These are phyloP conservation scores for Hypomyces rosellus DNA, from an alignment of 2,329 filamentous ascomycete genomes.

Conservation along the genomic window DNA sequence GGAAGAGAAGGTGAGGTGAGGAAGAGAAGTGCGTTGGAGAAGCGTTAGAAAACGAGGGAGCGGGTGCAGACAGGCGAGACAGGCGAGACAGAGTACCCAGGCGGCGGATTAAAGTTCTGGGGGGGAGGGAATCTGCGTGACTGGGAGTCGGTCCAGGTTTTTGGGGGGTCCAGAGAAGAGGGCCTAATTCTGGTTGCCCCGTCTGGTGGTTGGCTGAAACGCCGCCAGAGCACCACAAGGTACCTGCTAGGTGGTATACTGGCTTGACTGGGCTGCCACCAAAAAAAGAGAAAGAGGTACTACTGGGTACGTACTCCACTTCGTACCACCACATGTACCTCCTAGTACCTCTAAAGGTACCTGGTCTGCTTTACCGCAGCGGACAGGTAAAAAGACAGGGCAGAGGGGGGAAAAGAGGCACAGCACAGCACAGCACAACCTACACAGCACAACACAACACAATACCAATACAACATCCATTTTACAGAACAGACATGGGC, in stretches of 20 bases:
- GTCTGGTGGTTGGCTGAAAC: conserved; percentile 17
- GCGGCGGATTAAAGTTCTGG: conserved; percentile 11
- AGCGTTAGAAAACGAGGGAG: conserved; percentile 8
- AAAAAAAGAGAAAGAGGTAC: not conserved
- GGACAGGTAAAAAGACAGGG: too few species aligned
- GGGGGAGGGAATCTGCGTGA: conserved; percentile 2
- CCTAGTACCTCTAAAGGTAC: too few species aligned
- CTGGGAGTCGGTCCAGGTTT: not conserved
- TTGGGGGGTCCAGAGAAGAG: not conserved
- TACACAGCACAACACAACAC: too few species aligned
- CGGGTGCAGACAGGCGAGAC: conserved; percentile 4
- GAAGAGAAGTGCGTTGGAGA: not conserved
- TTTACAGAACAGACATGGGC: too few species aligned
- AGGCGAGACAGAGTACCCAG: conserved; percentile 1
- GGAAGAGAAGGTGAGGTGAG: not conserved
- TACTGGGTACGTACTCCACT: too few species aligned
- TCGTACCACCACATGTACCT: too few species aligned
- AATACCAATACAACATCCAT: too few species aligned
- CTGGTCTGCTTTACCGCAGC: too few species aligned
- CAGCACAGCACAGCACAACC: too few species aligned
- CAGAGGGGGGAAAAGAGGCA: too few species aligned
- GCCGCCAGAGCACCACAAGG: conserved; percentile 5
- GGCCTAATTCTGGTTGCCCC: conserved; percentile 6
- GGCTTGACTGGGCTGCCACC: not conserved
- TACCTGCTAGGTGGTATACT: not conserved